Evolutionary conservation across 2,329 filamentous ascomycete genomes (phyloP), one percentile per base, ranked within the genome.

Genomic region (Neobulgaria alba): DNA sequence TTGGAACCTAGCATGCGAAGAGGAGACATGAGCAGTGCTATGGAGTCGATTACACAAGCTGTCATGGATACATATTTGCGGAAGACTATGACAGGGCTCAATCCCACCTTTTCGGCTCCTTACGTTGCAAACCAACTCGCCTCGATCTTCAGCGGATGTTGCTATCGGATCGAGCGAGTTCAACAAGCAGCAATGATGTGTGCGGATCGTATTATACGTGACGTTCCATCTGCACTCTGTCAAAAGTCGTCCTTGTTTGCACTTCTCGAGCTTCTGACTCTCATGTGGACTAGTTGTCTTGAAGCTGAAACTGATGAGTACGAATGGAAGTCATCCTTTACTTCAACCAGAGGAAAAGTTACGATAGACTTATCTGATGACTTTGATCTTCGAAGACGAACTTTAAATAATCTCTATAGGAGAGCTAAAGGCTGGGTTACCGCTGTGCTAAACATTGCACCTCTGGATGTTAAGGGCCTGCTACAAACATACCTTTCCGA

Each of bases 401-500:
- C 92, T 0, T 67, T 98, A 36, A 80, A 86, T 45, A 74, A 72
- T 15, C 74, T 98, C 20, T 79, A 93, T 58, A 79, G 76, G 46
- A 80, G 77, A 51, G 88, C 89, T 23, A 85, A 78, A 50, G 64
- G 63, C 3, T 98, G 92, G 92, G 81, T 98, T 1, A 78, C 76
- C 15, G 68, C 75, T 21, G 85, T 86, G 5, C 79, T 96, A 53
- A 82, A 85, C 51, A 75, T 94, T 35, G 88, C 93, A 2, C 90
- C 92, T 4, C 69, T 95, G 17, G 90, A 98, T 61, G 79, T 96
- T 45, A 98, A 98, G 64, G 92, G 93, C 0, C 71, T 98, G 15
- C 71, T 99, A 32, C 92, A 95, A 64, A 96, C 92, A 0, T 96
- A 98, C 59, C 72, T 98, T 12, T 95, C 93, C 1, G 89, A 95